These are phyloP conservation scores for Schizophyllum amplum DNA, from an alignment of 1,284 basidiomycete genomes.

Conservation along the genomic window DNA sequence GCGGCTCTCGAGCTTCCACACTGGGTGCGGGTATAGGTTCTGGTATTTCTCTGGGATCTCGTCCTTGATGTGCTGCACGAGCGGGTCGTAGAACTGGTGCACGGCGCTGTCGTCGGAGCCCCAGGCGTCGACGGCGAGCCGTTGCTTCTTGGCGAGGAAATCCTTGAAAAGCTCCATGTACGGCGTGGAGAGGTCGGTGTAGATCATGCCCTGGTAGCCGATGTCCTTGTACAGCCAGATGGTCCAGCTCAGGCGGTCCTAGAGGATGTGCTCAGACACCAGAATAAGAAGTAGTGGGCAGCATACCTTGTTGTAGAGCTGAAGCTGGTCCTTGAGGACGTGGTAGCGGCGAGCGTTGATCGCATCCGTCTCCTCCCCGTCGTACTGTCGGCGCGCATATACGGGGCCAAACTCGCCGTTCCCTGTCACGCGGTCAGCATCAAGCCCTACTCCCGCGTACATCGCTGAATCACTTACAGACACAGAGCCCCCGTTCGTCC, in stretches of 20 bases:
- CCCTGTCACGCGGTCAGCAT: too few species aligned
- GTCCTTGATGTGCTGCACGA: slow-evolving; percentile 43
- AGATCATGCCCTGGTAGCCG: slow-evolving; percentile 79
- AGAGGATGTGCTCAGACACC: not conserved
- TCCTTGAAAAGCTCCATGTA: slow-evolving; percentile 58
- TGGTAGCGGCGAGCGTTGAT: slow-evolving; percentile 63
- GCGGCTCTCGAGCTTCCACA: slow-evolving; percentile 37
- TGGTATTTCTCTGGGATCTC: slow-evolving; percentile 36
- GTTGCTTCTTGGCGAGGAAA: slow-evolving; percentile 59
- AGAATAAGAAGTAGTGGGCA: not conserved
- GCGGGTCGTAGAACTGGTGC: slow-evolving; percentile 44
- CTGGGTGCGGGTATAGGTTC: slow-evolving; percentile 40
- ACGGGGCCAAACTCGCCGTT: slow-evolving; percentile 62
- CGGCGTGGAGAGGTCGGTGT: slow-evolving; percentile 57
- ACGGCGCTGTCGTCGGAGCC: slow-evolving; percentile 46
- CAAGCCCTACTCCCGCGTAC: not conserved
- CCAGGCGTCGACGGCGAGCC: slow-evolving; percentile 59
- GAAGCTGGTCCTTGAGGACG: slow-evolving; percentile 68
- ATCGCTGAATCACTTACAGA: slow-evolving; percentile 48
- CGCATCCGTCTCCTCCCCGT: slow-evolving; percentile 46
- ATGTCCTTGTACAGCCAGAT: slow-evolving; percentile 87
- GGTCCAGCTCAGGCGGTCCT: slow-evolving; percentile 69
- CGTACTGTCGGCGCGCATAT: slow-evolving; percentile 50
- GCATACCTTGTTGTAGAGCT: slow-evolving; percentile 55
- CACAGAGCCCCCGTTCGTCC: slow-evolving; percentile 53